Base-by-base conservation (phyloP, 73 alveolate species). In the Blepharisma stoltei region DNA sequence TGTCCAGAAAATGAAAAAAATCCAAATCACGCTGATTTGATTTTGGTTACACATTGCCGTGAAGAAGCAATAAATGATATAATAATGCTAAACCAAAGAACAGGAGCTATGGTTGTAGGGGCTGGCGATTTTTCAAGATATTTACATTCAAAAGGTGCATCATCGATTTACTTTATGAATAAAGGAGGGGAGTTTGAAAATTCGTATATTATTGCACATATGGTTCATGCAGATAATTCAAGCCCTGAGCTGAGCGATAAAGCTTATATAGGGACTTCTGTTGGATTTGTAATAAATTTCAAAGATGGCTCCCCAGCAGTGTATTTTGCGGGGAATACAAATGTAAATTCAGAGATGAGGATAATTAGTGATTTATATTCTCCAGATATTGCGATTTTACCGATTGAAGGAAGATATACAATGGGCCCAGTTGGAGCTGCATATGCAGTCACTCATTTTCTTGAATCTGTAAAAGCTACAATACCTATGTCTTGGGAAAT, bases 361-460 rank as follows among this genome's bases (percentile, higher is more conserved):
- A 55, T 82, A 9, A 82, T 86, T 49, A 37, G 76, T 68, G 81
- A 81, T 20, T 66, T 86, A 3, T 86, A 82, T 70, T 67, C 54
- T 67, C 93, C 93, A 6, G 65, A 79, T 48, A 54, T 55, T 44
- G 76, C 82, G 0, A 47, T 86, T 44, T 44, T 86, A 14, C 93
- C 93, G 1, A 77, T 86, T 45, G 93, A 89, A 6, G 93, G 90
- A 6, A 76, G 76, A 25, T 86, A 76, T 78, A 86, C 93, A 6
- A 86, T 86, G 93, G 93, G 93, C 8, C 93, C 93, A 6, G 76
- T 85, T 76, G 93, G 81, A 54, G 93, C 90, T 14, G 93, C 90
- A n/a, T 86, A 86, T 76, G 90, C 85, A 53, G 66, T 86, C 0
- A 68, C 78, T 43, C 80, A 76, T 7, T 76, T 73, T 68, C 55